Evolutionary conservation across 108 stramenopile species (phyloP), one percentile per base, ranked within the genome.

Genomic region (Fistulifera pelliculosa): DNA sequence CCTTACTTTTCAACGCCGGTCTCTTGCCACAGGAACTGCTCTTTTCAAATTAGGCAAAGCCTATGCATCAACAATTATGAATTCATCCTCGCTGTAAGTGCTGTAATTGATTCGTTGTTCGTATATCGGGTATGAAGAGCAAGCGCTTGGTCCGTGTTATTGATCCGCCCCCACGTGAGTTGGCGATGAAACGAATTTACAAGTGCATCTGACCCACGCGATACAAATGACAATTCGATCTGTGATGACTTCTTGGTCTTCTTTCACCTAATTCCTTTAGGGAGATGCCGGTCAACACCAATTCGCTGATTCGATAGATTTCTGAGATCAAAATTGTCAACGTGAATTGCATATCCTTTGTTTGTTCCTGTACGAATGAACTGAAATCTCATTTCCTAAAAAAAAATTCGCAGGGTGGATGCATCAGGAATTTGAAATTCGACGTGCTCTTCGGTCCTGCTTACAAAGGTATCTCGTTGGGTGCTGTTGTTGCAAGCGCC

Each of bases 1-100:
- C 98, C 98, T 0, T 99, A 99, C 75, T 99, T 99, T 99, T 99
- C 80, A 99, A 99, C 70, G 98, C 98, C 6, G 98, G 98, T 40
- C 63, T 87, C 40, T 94, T 67, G 77, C 80, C 49, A 66, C 77
- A 25, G 95, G 95, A 10, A 71, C 71, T 42, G 81, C 91, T 16
- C 49, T 96, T 47, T 74, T 73, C 59, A 76, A 80, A 62, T 75
- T 98, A 12, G 93, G 93, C 21, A 80, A 69, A 39, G 87, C 79
- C 24, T 99, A 99, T 62, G 96, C 98, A 0, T 73, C 83, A 11
- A 76, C 94, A 24, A 94, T 99, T 50, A 77, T 89, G 77, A 58
- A 71, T 14, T 79, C 90, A n/a, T 70, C 79, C 51, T 60, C 79
- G 71, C 49, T 91, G 89, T 91, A 75, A 82, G 89, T 91, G 15